Percentiles rank a stretch among this genome's conserved stretches.
Evolutionary conservation across 129 eudicot species (phyloP).

Genomic region (Chrysanthemum lavandulifolium): DNA sequence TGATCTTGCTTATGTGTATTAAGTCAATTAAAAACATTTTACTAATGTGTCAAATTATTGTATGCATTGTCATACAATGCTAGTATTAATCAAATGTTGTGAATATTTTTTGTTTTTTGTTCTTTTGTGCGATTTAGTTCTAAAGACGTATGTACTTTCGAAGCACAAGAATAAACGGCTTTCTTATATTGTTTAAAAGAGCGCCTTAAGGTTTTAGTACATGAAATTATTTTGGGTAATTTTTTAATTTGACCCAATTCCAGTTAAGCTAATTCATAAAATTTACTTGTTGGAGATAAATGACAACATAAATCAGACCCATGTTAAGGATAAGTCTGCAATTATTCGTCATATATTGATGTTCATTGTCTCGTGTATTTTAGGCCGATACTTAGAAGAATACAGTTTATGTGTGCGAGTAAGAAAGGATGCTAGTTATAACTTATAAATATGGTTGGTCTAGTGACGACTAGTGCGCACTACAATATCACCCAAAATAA

Average conservation of each 20-base stretch:
- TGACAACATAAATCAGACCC: too few species aligned
- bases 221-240: neutral
- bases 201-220: neutral
- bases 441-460: neutral
- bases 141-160: too few species aligned
- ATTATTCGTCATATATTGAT: neutral
- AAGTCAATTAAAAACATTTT: too few species aligned
- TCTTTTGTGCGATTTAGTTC: too few species aligned
- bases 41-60: too few species aligned
- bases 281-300: neutral
- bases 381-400: neutral
- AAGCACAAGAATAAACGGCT: too few species aligned
- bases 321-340: neutral
- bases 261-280: neutral
- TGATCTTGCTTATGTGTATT: too few species aligned
- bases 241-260: neutral
- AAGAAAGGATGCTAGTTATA: neutral
- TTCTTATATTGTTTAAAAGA: too few species aligned
- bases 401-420: neutral
- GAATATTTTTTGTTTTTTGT: too few species aligned
- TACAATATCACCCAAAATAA: neutral
- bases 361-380: neutral
- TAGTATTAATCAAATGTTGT: too few species aligned
- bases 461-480: neutral
- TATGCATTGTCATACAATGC: too few species aligned